Evolutionary conservation across 2,329 filamentous ascomycete genomes (phyloP), one percentile per base, ranked within the genome.

Genomic region (Fusarium proliferatum): DNA sequence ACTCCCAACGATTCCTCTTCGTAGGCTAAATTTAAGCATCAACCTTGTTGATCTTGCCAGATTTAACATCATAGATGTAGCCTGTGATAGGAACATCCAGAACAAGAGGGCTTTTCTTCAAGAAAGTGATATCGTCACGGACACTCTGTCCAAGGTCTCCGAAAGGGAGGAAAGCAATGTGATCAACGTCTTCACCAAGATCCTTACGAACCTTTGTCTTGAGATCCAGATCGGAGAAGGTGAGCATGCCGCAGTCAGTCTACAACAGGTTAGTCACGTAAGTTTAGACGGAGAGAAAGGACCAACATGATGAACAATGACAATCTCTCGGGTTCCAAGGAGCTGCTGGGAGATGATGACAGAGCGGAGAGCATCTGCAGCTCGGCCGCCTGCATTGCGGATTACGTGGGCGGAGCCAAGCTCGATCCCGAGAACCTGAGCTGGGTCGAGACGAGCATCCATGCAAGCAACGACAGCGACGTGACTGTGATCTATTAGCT

Each of bases 271-370:
- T 19, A 48, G 45, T 28, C 45, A 11, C 9, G 12, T 0, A 21
- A 30, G 6, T 28, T 11, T 2, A 28, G 26, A 1, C 0, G 12
- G 12, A 10, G 9, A 0, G 28, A 21, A 6, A 5, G 12, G 5
- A 48, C 45, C 5, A 48, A 48, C 81, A 69, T 94, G 92, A 82
- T 94, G 94, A 71, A 95, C 85, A 19, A 95, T 79, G 19, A 95
- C 80, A 48, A 96, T 91, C 80, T 96, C 93, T 0, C 87, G 85
- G 0, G 93, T 96, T 6, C 91, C 93, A 0, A 96, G 87, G 4
- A 96, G 85, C 80, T 96, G 93, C 81, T 96, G 87, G 0, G 92
- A 95, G 74, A 96, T 94, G 65, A 96, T 83, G 56, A 96, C 87
- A 13, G 90, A 93, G 43, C 94, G 91, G 11, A 95, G 85, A 1